Evolutionary conservation across 345 rosid species (phyloP).

Genomic region (Clausena lansium): DNA sequence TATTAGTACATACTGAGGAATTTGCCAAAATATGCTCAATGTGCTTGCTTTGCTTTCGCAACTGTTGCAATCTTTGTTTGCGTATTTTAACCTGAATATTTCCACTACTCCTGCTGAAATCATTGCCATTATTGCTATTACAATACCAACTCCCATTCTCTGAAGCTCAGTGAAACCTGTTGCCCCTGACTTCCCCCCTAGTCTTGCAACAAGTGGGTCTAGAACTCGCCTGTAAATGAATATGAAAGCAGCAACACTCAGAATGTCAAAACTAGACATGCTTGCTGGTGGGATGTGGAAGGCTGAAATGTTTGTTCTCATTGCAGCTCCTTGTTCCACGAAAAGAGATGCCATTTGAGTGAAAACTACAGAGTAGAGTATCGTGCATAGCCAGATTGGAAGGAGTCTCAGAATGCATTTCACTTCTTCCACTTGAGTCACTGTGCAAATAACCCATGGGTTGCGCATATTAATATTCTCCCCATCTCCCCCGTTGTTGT

Average conservation of each 20-base stretch:
- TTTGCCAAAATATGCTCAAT: constrained; percentile 91
- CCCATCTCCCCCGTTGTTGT: constrained; percentile 22
- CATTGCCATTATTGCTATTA: constrained; percentile 79
- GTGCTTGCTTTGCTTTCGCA: constrained; percentile 54
- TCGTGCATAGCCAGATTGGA: constrained; percentile 98
- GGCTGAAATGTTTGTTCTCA: constrained; percentile 54
- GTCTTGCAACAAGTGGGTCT: constrained; percentile 55
- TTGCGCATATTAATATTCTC: constrained; percentile 21
- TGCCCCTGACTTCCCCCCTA: constrained; percentile 32
- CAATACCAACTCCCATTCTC: constrained; percentile 88
- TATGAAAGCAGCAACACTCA: constrained; percentile 74
- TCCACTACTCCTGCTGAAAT: constrained; percentile 76
- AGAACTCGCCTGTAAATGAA: constrained; percentile 72
- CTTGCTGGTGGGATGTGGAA: constrained; percentile 87
- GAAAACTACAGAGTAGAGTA: constrained; percentile 89
- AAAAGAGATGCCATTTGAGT: constrained; percentile 98
- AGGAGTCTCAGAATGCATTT: constrained; percentile 83
- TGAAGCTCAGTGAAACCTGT: constrained; percentile 83
- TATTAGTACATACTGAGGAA: constrained; percentile 82
- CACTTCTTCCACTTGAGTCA: constrained; percentile 95
- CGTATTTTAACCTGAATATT: constrained; percentile 54
- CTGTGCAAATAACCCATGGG: constrained; percentile 78
- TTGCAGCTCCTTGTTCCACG: constrained; percentile 94
- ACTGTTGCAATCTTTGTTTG: constrained; percentile 33
- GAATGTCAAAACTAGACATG: constrained; percentile 95